Evolutionary conservation across 345 rosid species (phyloP).

Genomic region (Adansonia digitata): DNA sequence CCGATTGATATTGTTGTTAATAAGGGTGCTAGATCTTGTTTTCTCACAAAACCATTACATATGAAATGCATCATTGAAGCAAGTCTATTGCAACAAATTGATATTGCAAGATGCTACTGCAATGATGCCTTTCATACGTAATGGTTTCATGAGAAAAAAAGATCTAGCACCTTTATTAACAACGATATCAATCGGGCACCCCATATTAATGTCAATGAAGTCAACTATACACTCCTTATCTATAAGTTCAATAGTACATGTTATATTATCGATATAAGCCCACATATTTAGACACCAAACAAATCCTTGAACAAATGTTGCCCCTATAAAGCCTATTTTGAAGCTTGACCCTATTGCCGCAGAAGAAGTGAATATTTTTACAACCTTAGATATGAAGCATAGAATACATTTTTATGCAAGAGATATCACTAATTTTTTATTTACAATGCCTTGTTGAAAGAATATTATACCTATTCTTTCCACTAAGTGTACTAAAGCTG

Average conservation of each 20-base stretch:
- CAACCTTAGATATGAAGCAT: not conserved
- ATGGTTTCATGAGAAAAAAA: constrained; percentile 71
- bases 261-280: constrained; percentile 61
- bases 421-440: not conserved
- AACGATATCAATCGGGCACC: constrained; percentile 91
- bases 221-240: constrained; percentile 72
- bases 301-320: constrained; percentile 82
- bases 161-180: constrained; percentile 96
- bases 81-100: too few relatives aligned
- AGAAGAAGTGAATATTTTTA: too few relatives aligned
- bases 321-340: constrained; percentile 96
- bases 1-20: constrained; percentile 86
- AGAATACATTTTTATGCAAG: not conserved
- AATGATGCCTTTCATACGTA: constrained; percentile 72
- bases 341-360: constrained; percentile 75
- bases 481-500: not conserved
- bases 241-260: constrained; percentile 78
- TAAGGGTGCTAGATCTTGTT: constrained; percentile 94
- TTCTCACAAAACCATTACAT: constrained; percentile 71
- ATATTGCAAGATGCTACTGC: constrained; percentile 60
- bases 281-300: constrained; percentile 94
- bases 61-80: constrained; percentile 73
- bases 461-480: not conserved
- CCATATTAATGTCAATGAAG: constrained; percentile 97
- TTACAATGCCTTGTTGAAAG: not conserved